Base-by-base conservation (phyloP, 2,329 filamentous ascomycete genomes). In the Fonsecaea erecta region DNA sequence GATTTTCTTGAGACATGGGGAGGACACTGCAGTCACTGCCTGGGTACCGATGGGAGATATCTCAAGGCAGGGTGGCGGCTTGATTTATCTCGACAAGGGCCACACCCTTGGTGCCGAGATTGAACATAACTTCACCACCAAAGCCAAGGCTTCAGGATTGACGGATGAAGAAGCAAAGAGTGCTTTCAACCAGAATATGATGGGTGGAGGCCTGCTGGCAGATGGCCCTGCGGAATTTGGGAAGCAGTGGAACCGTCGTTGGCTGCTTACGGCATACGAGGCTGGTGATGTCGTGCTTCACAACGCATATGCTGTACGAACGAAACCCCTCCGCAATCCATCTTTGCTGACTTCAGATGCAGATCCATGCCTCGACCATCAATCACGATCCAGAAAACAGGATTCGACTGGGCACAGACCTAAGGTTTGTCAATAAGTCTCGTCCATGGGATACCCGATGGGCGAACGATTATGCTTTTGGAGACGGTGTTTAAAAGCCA, bases 161-260 rank as follows among this genome's bases (percentile, higher is more conserved):
- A 80, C 75, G 0, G 83, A 86, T 0, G 82, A 85, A 63, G 82
- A 88, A 71, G 77, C 79, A 1, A 79, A 75, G 48, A 76, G 75
- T 32, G 84, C 81, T 1, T 87, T 85, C 72, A 88, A 88, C 68
- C 76, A 79, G 21, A 86, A 87, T 67, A 88, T 88, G 85, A 83
- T 86, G 77, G 75, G 77, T 0, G 83, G 79, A 0, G 85, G 85
- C 0, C 73, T 86, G 37, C 76, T 88, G 1, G 81, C 81, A 9
- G 81, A 86, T 32, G 80, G 78, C 0, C 82, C 84, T 0, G 77
- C 76, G 21, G 77, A 77, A 37, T 82, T 81, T 66, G 78, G 78
- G 2, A 76, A 77, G 26, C 75, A 76, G 2, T 76, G 82, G 62
- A 79, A 74, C 16, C 72, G 72, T 77, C 83, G 59, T 72, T 87